Conservation (phyloP, 208 protist genomes). For the Pavlovales sp. region DNA sequence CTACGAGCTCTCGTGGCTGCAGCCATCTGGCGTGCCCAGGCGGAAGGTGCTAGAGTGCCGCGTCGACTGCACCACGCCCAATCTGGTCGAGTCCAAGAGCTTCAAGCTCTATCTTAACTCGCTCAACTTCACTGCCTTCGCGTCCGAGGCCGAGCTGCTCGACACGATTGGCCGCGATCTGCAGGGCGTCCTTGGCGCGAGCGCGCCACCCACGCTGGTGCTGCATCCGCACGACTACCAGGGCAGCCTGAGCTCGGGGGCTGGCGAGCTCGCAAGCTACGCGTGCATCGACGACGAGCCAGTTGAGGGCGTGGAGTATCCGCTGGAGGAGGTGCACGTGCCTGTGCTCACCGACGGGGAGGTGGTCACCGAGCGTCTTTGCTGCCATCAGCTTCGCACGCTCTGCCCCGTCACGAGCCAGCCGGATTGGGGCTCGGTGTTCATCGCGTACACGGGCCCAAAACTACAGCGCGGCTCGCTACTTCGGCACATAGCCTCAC, state of each 20-base stretch:
- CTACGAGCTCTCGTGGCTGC: conserved; percentile 23
- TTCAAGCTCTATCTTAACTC: conserved; percentile 38
- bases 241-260: neutral
- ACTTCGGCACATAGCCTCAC: neutral
- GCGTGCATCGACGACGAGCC: neutral
- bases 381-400: conserved; percentile 17
- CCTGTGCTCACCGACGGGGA: neutral
- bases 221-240: neutral
- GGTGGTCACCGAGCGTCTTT: conserved; percentile 1
- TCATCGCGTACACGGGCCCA: conserved; percentile 13
- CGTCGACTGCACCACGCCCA: neutral
- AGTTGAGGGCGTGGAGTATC: neutral
- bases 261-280: neutral
- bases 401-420: conserved; percentile 21
- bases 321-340: neutral
- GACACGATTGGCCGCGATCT: neutral
- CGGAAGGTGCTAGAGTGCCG: conserved; percentile 3
- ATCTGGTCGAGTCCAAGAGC: conserved; percentile 28
- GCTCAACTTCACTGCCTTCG: neutral
- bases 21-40: neutral
- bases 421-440: conserved; percentile 20
- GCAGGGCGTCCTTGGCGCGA: neutral
- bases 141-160: neutral
- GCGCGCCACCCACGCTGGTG: neutral
- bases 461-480: neutral